Evolutionary conservation across 1,139 yeast species (phyloP), one percentile per base, ranked within the genome.

Genomic region (Kluyveromyces sp.): DNA sequence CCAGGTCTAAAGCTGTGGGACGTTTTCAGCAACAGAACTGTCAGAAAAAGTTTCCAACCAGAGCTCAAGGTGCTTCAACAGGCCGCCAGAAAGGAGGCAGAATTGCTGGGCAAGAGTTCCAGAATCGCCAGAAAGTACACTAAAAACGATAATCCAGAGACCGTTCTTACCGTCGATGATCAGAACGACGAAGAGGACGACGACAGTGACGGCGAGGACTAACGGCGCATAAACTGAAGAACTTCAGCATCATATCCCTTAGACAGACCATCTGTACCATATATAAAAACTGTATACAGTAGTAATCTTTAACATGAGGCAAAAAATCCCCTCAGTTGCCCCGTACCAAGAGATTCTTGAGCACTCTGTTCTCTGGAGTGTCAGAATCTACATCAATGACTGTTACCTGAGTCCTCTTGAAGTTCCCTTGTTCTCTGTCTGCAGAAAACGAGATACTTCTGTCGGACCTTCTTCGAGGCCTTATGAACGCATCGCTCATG

Each of bases 1-100:
- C 88, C 88, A 29, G 79, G 83, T 12, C 73, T 92, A 63, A 89
- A 88, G 66, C 76, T 92, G 68, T 94, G 97, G 96, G 97, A 92
- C 65, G 75, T 83, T 6, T 82, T 89, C 64, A 77, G 87, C 46
- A 92, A 92, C 66, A 71, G 77, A 49, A 74, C 94, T 11, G 89
- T 89, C 16, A 77, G 96, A 57, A 71, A 71, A 42, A 69, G 83
- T 3, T 83, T 89, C 65, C 76, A 74, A 42, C 70, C 68, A 11
- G 82, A 80, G 49, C 69, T 83, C 57, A 68, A 65, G 47, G 62
- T 64, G 15, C 66, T 83, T 48, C 83, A 83, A 66, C 54, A 51
- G 13, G 59, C 60, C 41, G 89, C 94, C 26, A 73, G 75, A 55
- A 72, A 67, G 33, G 77, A 74, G 48, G 87, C 89, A 29, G 61